Base-by-base conservation (phyloP, 345 rosid genomes). In the Geranium brycei region DNA sequence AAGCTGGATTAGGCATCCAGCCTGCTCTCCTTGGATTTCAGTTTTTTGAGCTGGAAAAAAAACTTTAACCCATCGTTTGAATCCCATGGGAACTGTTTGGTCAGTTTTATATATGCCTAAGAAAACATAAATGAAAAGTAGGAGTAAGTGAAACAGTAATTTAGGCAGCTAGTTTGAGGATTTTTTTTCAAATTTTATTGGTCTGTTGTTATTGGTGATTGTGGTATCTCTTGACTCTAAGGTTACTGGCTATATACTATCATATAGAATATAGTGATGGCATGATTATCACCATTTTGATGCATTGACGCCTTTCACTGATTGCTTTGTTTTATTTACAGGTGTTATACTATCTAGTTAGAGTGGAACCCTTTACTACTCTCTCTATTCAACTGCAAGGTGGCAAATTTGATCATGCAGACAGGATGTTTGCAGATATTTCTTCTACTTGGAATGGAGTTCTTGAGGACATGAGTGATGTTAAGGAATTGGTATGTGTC, bases 401-500 rank as follows among this genome's bases (percentile, higher is more conserved):
- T 76, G 97, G 97, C 71, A 91, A 91, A 79, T 91, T 91, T 73
- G 99, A 93, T 78, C 99, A 93, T 77, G 99, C 97, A 69, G 97
- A 93, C 69, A 78, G 97, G 71, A 77, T 93, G 99, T 93, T 93
- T 85, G 91, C 78, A 35, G 97, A 93, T 74, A 68, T 93, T 74
- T 75, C 86, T 73, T 87, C 84, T 71, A 91, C 99, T 40, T 93
- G 99, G 99, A 82, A 91, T 79, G 97, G 99, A 62, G 86, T 93
- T 73, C 77, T 87, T 17, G 97, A 93, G 78, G 99, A 93, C 77
- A 93, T 87, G 96, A 93, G 97, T 77, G 97, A 93, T 76, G 95
- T 93, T 70, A 93, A 93, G 77, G 99, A 93, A 80, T 77, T 93
- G 95, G 99, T 93, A 81, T 60, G 84, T 69, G 55, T 74, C 71